Base-by-base conservation (phyloP, 176 grass and related monocot genomes). In the Neostapfia colusana region DNA sequence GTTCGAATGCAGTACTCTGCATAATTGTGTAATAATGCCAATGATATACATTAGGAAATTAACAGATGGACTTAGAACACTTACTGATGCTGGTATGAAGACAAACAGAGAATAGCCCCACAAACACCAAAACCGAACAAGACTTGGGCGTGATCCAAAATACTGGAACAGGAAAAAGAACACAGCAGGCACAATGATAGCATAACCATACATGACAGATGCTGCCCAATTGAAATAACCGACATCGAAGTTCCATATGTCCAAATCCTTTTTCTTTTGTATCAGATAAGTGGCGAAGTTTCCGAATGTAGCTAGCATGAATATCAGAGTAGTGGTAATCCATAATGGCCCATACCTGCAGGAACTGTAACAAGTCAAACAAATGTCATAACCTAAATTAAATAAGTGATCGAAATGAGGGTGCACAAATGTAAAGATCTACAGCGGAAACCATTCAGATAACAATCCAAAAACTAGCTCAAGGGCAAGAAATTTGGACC, bases 51-150 rank as follows among this genome's bases (percentile, higher is more conserved):
- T 58, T 74, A 37, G 10, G 55, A 57, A 58, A 72, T 21, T 51
- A 44, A 73, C 31, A 24, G 63, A 66, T 73, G 38, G 27, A 42
- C 43, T 7, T 25, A 66, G 41, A 67, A 83, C 82, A 89, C 89
- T 86, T 90, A 98, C 95, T 51, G 91, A 92, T 83, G 66, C 83
- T 72, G 95, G 95, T 73, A 98, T 71, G 66, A 98, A 98, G 85
- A 95, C 79, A 80, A 92, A 94, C 55, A 98, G 81, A 70, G 91
- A 98, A 87, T 98, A 98, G 54, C 95, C 95, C 95, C 95, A 98
- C 82, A 95, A 77, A 68, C 95, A 98, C 95, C 91, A 98, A 74
- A 98, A 90, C 11, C 87, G 84, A 60, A 98, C 63, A 65, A 94
- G 87, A 79, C 85, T 98, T 79, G 74, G 50, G 59, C 78, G 79